Evolutionary conservation across 208 protist species (phyloP).

Genomic region (Strigomonas culicis): DNA sequence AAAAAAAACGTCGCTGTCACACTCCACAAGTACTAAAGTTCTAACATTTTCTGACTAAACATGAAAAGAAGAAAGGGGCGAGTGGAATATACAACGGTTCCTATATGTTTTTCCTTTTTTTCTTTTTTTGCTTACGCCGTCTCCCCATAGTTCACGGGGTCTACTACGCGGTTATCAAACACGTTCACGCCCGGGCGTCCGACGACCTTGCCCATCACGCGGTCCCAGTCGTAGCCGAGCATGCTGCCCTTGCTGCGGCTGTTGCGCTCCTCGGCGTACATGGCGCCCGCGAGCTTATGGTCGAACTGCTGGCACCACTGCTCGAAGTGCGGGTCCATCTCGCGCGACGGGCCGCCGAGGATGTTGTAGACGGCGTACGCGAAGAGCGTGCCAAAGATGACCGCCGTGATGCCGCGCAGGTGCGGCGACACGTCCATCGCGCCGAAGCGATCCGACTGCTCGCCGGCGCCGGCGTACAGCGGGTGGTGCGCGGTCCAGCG

Average conservation of each 20-base stretch:
- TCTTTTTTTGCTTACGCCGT: background rate
- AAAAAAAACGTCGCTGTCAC: no score
- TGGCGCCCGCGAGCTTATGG: slow-evolving; percentile 52
- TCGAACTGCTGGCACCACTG: slow-evolving; percentile 67
- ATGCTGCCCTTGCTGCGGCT: slow-evolving; percentile 47
- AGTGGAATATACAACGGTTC: no score
- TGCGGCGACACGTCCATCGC: slow-evolving; percentile 83
- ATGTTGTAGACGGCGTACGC: slow-evolving; percentile 50
- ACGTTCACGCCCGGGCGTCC: slow-evolving; percentile 46
- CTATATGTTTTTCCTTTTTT: no score
- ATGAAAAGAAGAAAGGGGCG: no score
- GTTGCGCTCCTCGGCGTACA: slow-evolving; percentile 84
- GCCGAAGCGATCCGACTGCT: slow-evolving; percentile 79
- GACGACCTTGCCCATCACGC: slow-evolving; percentile 52
- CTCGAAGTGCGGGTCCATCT: slow-evolving; percentile 61
- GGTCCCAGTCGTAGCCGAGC: slow-evolving; percentile 75
- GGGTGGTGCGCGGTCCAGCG: slow-evolving; percentile 82
- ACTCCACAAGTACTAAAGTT: no score
- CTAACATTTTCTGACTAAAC: no score
- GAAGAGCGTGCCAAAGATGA: slow-evolving; percentile 28
- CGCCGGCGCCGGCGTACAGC: slow-evolving; percentile 70
- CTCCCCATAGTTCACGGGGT: slow-evolving; percentile 25
- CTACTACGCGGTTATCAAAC: slow-evolving; percentile 36
- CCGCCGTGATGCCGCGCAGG: slow-evolving; percentile 39
- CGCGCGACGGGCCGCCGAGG: slow-evolving; percentile 29